These are phyloP conservation scores for Eucommia ulmoides DNA, from an alignment of 257 asterid species.

Conservation along the genomic window DNA sequence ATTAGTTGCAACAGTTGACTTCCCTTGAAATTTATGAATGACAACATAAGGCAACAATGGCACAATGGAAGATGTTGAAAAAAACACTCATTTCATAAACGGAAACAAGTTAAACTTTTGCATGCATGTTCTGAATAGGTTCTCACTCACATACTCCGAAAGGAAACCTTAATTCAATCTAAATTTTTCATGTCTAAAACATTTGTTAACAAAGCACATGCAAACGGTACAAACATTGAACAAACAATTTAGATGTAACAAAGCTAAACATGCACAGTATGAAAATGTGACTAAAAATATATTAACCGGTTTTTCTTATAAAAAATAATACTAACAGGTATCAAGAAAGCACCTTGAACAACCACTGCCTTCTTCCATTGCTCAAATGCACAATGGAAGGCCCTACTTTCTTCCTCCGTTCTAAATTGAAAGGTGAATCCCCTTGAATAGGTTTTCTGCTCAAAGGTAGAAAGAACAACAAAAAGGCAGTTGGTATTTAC, in stretches of 20 bases:
- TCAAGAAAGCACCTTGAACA: constrained; percentile 63
- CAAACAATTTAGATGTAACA: background rate
- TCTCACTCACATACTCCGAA: background rate
- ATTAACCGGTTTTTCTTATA: background rate
- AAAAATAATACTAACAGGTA: constrained; percentile 5
- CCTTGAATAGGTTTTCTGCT: constrained; percentile 77
- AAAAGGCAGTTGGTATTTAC: background rate
- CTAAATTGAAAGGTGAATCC: constrained; percentile 84
- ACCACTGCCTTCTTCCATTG: constrained; percentile 75
- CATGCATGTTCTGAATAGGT: no score
- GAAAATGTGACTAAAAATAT: background rate
- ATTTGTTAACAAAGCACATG: background rate
- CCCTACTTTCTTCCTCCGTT: constrained; percentile 83
- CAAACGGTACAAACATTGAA: background rate
- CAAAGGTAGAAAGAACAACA: constrained; percentile 32
- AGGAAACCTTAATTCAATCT: background rate
- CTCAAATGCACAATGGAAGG: constrained; percentile 91
- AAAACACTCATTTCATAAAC: no score
- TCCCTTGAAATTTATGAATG: no score
- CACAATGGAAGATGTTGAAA: no score
- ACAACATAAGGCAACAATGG: no score
- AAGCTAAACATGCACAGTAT: background rate
- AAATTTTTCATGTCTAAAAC: background rate
- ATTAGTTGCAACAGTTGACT: no score
- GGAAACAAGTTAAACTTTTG: no score